Evolutionary conservation across 2,329 filamentous ascomycete species (phyloP), one percentile per base, ranked within the genome.

Genomic region (Fusarium staphyleae): DNA sequence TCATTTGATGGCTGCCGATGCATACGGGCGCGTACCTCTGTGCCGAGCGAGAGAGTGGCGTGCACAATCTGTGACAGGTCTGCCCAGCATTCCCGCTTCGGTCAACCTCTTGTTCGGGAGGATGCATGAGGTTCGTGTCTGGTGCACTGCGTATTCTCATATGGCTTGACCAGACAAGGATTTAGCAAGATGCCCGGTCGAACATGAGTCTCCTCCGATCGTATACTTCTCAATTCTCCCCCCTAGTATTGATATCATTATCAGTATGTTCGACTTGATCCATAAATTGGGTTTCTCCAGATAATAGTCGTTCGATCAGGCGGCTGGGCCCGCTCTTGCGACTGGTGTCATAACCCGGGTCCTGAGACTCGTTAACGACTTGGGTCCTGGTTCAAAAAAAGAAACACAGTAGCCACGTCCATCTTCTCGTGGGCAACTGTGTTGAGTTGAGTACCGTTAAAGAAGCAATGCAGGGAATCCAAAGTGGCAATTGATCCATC

Each of bases 401-500:
- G 46, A 51, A 39, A 47, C 37, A 47, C 42, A 57, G 34, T 32
- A 50, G 36, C 34, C 42, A 40, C 43, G 35, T 47, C 36, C 49
- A 11, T 24, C 26, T 22, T 37, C 22, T 24, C 22, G 16, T 41
- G 34, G 24, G 35, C 40, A 37, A 30, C 24, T 35, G 28, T 34
- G 40, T 48, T 37, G 29, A 45, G 42, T 42, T 51, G 18, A 10
- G 44, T 50, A 5, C 36, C 34, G 34, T 24, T 52, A 43, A 42
- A 47, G 39, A 45, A 34, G 40, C 48, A 54, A 60, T 56, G 60
- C 53, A 67, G 55, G 57, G 52, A 40, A 64, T 62, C 62, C 28
- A 56, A 66, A 59, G 43, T 61, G 63, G 64, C 51, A 63, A 55
- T 62, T 61, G 51, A 55, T 51, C 56, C 60, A 66, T 60, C 55